Base-by-base conservation (phyloP, 176 grass and related monocot species). In the Carex pumila region DNA sequence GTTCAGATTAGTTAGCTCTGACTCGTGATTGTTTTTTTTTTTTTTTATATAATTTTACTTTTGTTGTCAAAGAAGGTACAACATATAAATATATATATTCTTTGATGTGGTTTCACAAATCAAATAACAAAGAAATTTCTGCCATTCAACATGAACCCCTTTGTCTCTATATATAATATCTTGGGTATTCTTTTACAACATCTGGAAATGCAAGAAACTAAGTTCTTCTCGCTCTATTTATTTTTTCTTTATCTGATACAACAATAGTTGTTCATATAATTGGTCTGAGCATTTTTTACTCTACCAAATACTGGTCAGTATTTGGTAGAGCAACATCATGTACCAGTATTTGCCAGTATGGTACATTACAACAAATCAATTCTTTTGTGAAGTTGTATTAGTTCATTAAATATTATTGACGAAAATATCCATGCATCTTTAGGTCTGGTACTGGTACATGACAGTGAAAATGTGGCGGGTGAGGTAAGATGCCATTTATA, bases 1-100 rank as follows among this genome's bases (percentile, higher is more conserved):
- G 91, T 94, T 85, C 92, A 92, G 82, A 85, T 94, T 91, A 98
- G 90, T 94, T 94, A 86, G 94, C 50, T 71, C 54, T 85, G 83
- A 73, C 65, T 85, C 31, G 22, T 74, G 3, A 31, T 54, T 85
- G 41, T 76, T 75, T 72, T 85, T 72, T 75, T 85, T 84, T 84
- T 41, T 85, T 85, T 85, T n/a, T n/a, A n/a, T 50, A 59, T 72
- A 68, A 15, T 58, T 71, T 69, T 36, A 65, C 32, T 85, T 84
- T 72, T 57, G 34, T 60, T 60, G 70, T 59, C 65, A 66, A 71
- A 84, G 50, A 70, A 56, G 61, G 65, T 65, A 61, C 53, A 54
- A 85, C 36, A 75, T 85, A 71, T 74, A 74, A 45, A 45, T 84
- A 71, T 56, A 37, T 81, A 81, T 49, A 64, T 39, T 82, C 30